Evolutionary conservation across 106 monocot species (phyloP), one percentile per base, ranked within the genome.

Genomic region (Allium fistulosum): DNA sequence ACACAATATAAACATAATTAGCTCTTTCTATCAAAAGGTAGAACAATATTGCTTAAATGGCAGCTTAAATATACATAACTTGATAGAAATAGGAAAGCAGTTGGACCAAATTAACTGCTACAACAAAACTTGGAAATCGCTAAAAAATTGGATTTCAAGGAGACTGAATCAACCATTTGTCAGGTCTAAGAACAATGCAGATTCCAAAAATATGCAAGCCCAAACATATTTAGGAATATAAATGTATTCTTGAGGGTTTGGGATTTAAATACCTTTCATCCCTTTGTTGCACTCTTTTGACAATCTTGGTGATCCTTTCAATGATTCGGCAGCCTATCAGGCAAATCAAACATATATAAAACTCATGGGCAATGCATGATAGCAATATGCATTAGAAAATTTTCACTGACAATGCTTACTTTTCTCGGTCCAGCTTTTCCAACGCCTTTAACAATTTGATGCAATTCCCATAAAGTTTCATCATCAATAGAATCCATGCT

Each of bases 401-500:
- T 18, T 15, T 9, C 27, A 65, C 4, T 17, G 0, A 26, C 15
- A 37, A 11, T 56, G 57, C 72, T 79, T 74, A 79, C 79, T 63
- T 79, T 53, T 10, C 10, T 48, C 47, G 10, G 26, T 78, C 15
- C 14, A 45, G 45, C 72, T 61, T 61, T 67, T 17, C 17, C 15
- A 37, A 2, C 60, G 66, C 58, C 61, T n/a, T 15, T 71, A 2
- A 66, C 13, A 22, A 68, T 61, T 13, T 72, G 65, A 37, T 78
- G 71, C 66, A 78, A 62, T 49, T 78, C 46, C 65, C 58, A 66
- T n/a, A 72, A 22, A 58, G 60, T 68, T 8, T 60, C 67, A 7
- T 67, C 78, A 78, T 77, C 71, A 58, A 71, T 8, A 28, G 22
- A 37, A 77, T 71, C 57, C n/a, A 64, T 65, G 11, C 71, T 57